phyloP scores from a whole-genome alignment of 176 grass and related monocot genomes.

The Triticum monococcum region DNA sequence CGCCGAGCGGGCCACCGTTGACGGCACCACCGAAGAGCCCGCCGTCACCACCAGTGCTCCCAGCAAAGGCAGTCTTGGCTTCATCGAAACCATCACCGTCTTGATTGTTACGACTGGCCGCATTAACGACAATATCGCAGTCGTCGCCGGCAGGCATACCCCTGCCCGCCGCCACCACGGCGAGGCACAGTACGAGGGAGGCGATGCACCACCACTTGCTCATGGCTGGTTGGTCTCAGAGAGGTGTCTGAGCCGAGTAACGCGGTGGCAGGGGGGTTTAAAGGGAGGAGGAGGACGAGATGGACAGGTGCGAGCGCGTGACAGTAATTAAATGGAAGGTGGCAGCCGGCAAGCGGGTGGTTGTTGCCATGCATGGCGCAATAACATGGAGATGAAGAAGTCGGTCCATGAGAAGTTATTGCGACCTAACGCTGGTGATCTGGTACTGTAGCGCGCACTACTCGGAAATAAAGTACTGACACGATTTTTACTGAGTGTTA shows the following conservation, averaged over 20 bases:
- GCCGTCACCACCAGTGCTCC: constrained; percentile 21
- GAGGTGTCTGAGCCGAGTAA: background rate
- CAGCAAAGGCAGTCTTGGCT: constrained; percentile 22
- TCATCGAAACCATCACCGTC: background rate
- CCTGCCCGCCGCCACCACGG: constrained; percentile 15
- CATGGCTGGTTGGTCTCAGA: background rate
- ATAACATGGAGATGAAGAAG: constrained; percentile 21
- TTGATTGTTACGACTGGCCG: background rate
- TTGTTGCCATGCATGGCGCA: constrained; percentile 20
- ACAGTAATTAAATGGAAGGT: constrained; percentile 21
- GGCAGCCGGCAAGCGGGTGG: background rate
- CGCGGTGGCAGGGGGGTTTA: background rate
- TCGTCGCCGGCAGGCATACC: background rate
- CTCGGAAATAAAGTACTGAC: no score
- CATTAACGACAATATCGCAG: background rate
- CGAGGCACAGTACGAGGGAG: constrained; percentile 42
- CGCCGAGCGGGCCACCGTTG: constrained; percentile 39
- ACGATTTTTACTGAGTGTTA: no score
- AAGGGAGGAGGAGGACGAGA: constrained; percentile 25
- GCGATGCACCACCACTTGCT: constrained; percentile 32
- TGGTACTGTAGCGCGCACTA: no score
- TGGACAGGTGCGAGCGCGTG: background rate
- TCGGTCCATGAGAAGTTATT: constrained; percentile 21
- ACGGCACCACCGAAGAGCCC: constrained; percentile 34
- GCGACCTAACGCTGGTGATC: background rate